These are phyloP conservation scores for Xylaria curta DNA, from an alignment of 495 filamentous ascomycete genomes.

Conservation along the genomic window DNA sequence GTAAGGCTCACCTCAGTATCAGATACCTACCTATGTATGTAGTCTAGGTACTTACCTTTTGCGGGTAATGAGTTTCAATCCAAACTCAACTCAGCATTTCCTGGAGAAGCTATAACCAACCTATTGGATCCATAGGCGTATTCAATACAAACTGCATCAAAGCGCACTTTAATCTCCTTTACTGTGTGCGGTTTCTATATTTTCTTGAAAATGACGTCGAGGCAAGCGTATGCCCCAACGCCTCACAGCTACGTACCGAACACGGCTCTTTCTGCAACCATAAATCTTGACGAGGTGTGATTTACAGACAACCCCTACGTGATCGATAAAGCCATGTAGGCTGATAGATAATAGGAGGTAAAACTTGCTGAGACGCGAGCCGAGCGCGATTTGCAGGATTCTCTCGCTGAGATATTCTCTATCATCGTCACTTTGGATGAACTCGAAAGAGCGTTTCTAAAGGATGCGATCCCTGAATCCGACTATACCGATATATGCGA, in stretches of 20 bases:
- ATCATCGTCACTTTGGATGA: slow-evolving; percentile 96
- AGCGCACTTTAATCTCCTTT: neutral
- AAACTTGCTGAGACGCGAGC: slow-evolving; percentile 84
- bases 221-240: slow-evolving; percentile 79
- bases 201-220: slow-evolving; percentile 47
- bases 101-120: neutral
- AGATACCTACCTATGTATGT: neutral
- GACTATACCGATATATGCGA: slow-evolving; percentile 97
- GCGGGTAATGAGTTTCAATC: too few relatives aligned
- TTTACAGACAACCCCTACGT: slow-evolving; percentile 13
- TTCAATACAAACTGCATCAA: neutral
- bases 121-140: neutral
- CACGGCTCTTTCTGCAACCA: slow-evolving; percentile 77
- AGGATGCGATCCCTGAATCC: slow-evolving; percentile 87
- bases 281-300: slow-evolving; percentile 87
- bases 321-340: neutral
- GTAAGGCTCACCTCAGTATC: neutral
- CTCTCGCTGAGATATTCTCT: slow-evolving; percentile 95
- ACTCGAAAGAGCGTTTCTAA: slow-evolving; percentile 94
- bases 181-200: neutral
- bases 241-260: slow-evolving; percentile 91
- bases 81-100: neutral
- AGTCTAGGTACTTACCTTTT: neutral
- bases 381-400: slow-evolving; percentile 93
- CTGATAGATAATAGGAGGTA: slow-evolving; percentile 70